A percentile compares a stretch with the other conserved stretches of the same genome.
Evolutionary conservation across 176 grass and related monocot species (phyloP).

Genomic region (Sorghum bicolor): Sorghum_bicolor_NCBIv3 NC_012870.2:72650001-72650500

Average conservation of each 20-base stretch:
- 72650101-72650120: conserved; percentile 33
- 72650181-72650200: neutral
- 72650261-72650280: neutral
- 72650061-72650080: neutral
- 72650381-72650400: conserved; percentile 31
- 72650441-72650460: conserved; percentile 85
- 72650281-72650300: conserved; percentile 15
- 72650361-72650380: conserved; percentile 39
- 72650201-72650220: neutral
- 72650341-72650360: conserved; percentile 39
- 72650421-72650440: conserved; percentile 69
- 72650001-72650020: no score
- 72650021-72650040: conserved; percentile 1
- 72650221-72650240: neutral
- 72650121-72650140: conserved; percentile 12
- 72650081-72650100: conserved; percentile 11
- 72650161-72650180: conserved; percentile 20
- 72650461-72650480: conserved; percentile 71
- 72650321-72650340: conserved; percentile 23
- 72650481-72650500: conserved; percentile 71
- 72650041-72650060: neutral
- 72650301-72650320: neutral
- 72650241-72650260: neutral
- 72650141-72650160: neutral
- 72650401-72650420: conserved; percentile 60